Conservation (phyloP, 768 basidiomycete genomes). For the Tephrocybe sp. region DNA sequence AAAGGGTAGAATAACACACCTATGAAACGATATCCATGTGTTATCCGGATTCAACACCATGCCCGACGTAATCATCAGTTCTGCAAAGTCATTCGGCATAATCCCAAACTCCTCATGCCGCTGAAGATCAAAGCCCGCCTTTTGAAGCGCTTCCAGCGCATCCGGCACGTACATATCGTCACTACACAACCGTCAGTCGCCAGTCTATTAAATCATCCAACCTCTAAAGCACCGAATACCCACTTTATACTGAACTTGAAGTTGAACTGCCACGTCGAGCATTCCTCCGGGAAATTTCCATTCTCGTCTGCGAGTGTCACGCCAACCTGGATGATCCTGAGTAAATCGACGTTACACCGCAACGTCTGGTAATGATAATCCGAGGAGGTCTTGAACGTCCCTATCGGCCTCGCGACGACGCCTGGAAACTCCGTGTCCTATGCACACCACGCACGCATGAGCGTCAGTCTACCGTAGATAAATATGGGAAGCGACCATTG, state of each 20-base stretch:
- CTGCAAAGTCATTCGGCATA: conserved; percentile 90
- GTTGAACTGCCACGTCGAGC: conserved; percentile 99
- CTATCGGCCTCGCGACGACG: conserved; percentile 96
- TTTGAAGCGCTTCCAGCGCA: conserved; percentile 90
- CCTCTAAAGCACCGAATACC: conserved; percentile 19
- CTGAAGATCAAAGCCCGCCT: conserved; percentile 94
- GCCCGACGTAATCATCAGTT: conserved; percentile 95
- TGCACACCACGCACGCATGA: conserved; percentile 16
- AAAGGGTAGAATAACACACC: conserved; percentile 47
- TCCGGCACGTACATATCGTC: conserved; percentile 99
- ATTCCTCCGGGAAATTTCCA: conserved; percentile 86
- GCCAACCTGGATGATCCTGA: conserved; percentile 97
- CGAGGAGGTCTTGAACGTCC: conserved; percentile 91
- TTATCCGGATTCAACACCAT: conserved; percentile 86
- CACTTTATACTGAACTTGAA: conserved; percentile 90
- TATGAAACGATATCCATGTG: conserved; percentile 98
- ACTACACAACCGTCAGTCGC: conserved; percentile 45
- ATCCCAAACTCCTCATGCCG: conserved; percentile 93
- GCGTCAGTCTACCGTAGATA: conserved; percentile 19
- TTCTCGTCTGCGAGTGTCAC: conserved; percentile 93
- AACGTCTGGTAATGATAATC: conserved; percentile 99
- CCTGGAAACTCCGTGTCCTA: conserved; percentile 99
- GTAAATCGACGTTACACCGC: conserved; percentile 97
- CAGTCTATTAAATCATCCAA: neutral
- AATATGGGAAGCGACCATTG: conserved; percentile 68